phyloP scores from a whole-genome alignment of 139 green algal genomes.

The Yamagishiella unicocca region DNA sequence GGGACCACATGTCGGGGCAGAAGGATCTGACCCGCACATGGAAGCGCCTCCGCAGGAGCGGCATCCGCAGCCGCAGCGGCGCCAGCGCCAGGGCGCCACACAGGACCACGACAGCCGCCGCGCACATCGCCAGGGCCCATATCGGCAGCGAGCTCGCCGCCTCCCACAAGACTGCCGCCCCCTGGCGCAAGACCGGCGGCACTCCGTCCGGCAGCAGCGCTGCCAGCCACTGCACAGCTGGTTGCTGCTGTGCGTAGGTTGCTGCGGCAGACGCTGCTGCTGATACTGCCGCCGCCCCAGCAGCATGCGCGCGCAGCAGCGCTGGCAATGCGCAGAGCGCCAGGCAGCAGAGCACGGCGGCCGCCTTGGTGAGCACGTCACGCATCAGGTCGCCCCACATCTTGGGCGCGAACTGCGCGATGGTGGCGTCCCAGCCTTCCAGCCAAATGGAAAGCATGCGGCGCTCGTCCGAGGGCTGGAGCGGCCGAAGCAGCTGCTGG shows the following conservation, averaged over 20 bases:
- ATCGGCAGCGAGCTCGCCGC: too few species aligned
- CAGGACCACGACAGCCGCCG: not conserved
- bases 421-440: conserved; percentile 11
- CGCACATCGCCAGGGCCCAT: not conserved
- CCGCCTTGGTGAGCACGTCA: too few species aligned
- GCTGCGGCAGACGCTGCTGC: too few species aligned
- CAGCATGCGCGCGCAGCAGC: too few species aligned
- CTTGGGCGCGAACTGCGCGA: too few species aligned
- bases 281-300: too few species aligned
- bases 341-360: too few species aligned
- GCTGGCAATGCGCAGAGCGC: too few species aligned
- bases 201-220: not conserved
- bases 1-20: conserved; percentile 12
- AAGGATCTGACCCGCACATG: not conserved
- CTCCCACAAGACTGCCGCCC: not conserved
- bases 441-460: not conserved
- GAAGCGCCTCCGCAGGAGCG: not conserved
- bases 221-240: not conserved
- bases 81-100: too few species aligned
- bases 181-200: not conserved
- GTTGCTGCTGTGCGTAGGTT: too few species aligned
- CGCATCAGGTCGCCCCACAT: too few species aligned
- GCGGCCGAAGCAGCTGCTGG: too few species aligned
- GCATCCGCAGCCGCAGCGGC: not conserved
- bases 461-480: not conserved